Evolutionary conservation across 176 grass and related monocot genomes (phyloP).

Genomic region (Aegilops bicornis): DNA sequence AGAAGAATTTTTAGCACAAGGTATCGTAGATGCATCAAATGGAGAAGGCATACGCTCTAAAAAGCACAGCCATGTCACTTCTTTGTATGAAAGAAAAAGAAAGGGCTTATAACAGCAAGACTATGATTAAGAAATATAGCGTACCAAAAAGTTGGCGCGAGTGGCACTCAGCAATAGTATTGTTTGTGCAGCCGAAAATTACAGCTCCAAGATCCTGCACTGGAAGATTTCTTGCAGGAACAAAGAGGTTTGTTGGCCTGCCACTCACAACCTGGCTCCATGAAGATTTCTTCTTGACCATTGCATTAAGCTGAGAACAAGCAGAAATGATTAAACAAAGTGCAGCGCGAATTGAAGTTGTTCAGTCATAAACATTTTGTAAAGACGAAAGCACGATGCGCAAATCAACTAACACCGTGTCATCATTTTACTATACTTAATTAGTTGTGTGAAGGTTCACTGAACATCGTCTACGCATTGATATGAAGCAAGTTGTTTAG

Average conservation of each 20-base stretch:
- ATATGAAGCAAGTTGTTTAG: not conserved
- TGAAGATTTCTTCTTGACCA: conserved; percentile 37
- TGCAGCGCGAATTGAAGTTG: not conserved
- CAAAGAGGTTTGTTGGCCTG: conserved; percentile 32
- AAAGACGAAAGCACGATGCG: not conserved
- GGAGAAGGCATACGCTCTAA: not conserved
- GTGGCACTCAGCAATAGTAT: conserved; percentile 73
- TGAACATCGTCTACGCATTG: not conserved
- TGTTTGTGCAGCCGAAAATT: conserved; percentile 72
- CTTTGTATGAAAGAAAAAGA: not conserved
- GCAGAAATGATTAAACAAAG: not conserved
- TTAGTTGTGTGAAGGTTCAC: not conserved
- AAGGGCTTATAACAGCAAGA: not conserved
- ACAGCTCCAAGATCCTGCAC: conserved; percentile 64
- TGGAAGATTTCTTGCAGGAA: conserved; percentile 52
- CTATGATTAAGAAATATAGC: conserved; percentile 4
- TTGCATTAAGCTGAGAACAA: conserved; percentile 26
- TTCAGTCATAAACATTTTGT: conserved; percentile 12
- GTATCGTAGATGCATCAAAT: not conserved
- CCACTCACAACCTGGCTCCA: conserved; percentile 24
- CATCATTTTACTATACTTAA: not conserved
- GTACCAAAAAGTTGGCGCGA: conserved; percentile 75
- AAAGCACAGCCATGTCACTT: not conserved
- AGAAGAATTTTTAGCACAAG: not conserved
- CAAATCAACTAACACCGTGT: not conserved